These are phyloP conservation scores for Entomortierella chlamydospora DNA, from an alignment of 192 early-diverging fungal genomes.

Conservation along the genomic window DNA sequence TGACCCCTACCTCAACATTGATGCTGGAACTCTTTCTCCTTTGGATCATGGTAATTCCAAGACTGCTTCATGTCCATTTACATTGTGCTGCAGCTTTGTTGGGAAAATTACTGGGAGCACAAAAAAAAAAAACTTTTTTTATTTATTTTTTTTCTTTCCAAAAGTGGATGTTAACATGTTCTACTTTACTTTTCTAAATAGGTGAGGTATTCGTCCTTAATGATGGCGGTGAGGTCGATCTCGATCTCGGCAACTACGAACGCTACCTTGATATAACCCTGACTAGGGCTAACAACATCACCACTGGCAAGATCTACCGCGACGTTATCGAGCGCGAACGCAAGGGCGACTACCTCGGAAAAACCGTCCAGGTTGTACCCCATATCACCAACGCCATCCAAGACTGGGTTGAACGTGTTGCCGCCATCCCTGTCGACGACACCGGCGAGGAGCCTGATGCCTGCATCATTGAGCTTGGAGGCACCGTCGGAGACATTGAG, in stretches of 20 bases:
- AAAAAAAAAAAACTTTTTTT: too few species aligned
- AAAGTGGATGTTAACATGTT: too few species aligned
- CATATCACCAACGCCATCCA: constrained; percentile 98
- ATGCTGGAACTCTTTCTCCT: constrained; percentile 97
- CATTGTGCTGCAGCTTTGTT: constrained; percentile 1
- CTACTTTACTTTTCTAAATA: too few species aligned
- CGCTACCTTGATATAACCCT: constrained; percentile 95
- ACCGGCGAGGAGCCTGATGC: constrained; percentile 88
- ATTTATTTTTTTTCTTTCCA: too few species aligned
- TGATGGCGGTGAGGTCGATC: constrained; percentile 99
- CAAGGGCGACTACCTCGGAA: constrained; percentile 96
- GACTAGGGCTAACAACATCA: constrained; percentile 98
- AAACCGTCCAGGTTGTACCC: constrained; percentile 99
- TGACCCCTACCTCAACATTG: constrained; percentile 99
- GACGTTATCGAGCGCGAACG: constrained; percentile 96
- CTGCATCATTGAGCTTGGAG: constrained; percentile 98
- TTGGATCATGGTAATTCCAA: constrained; percentile 88
- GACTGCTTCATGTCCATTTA: neutral
- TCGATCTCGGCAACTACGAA: constrained; percentile 99
- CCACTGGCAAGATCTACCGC: constrained; percentile 98
- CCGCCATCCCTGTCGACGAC: constrained; percentile 86
- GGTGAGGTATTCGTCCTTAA: constrained; percentile 99
- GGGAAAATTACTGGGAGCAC: neutral
- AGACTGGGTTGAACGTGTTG: constrained; percentile 98
- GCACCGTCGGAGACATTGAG: constrained; percentile 99